Evolutionary conservation across 495 filamentous ascomycete genomes (phyloP).

Genomic region (Trichoderma virens): DNA sequence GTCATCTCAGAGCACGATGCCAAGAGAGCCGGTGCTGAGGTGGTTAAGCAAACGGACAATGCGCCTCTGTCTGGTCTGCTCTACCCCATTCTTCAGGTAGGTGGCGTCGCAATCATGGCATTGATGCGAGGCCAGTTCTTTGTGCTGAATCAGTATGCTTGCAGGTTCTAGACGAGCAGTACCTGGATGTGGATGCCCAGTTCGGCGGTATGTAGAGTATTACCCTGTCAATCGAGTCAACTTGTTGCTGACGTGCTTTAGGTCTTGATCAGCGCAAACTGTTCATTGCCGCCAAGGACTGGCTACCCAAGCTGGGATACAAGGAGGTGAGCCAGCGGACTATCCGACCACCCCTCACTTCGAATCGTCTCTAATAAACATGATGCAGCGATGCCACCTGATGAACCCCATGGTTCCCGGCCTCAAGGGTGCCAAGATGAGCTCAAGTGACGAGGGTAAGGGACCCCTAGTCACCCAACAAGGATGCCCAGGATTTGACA

Average conservation of each 20-base stretch:
- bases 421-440: constrained; percentile 75
- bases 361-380: not conserved
- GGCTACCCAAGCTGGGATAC: constrained; percentile 64
- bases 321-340: constrained; percentile 32
- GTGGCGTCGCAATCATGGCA: no score
- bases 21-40: constrained; percentile 80
- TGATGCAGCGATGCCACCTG: constrained; percentile 60
- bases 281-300: constrained; percentile 71
- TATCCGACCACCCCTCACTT: not conserved
- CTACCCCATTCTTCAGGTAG: constrained; percentile 74
- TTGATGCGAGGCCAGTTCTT: not conserved
- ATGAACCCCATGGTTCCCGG: constrained; percentile 91
- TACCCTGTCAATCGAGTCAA: not conserved
- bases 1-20: constrained; percentile 60
- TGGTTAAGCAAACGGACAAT: constrained; percentile 83
- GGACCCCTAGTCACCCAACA: not conserved
- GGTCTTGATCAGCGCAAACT: constrained; percentile 75
- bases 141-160: not conserved
- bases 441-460: constrained; percentile 38
- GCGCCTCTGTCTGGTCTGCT: constrained; percentile 70
- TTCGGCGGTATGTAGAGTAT: constrained; percentile 50
- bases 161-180: constrained; percentile 73
- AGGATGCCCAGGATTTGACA: not conserved
- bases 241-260: not conserved
- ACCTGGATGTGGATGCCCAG: constrained; percentile 77